These are phyloP conservation scores for Tetrahymena thermophila DNA, from an alignment of 73 alveolate species.

Conservation along the genomic window DNA sequence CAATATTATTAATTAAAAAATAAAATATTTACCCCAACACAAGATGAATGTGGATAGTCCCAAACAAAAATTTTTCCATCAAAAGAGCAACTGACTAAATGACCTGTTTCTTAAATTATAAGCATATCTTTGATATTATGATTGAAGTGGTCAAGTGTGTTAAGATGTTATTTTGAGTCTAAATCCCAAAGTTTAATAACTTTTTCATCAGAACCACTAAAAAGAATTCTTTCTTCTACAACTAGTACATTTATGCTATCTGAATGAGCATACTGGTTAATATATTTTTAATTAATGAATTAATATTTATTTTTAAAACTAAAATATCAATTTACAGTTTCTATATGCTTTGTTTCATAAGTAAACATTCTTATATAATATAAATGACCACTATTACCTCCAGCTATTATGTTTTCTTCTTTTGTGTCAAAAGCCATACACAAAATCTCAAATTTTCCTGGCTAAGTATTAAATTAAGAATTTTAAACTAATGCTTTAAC, in stretches of 20 bases:
- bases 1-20: neutral
- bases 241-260: constrained; percentile 80
- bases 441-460: constrained; percentile 61
- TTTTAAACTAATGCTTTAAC: neutral
- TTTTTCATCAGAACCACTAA: constrained; percentile 82
- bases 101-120: constrained; percentile 67
- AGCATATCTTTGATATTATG: constrained; percentile 48
- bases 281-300: neutral
- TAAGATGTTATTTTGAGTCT: constrained; percentile 38
- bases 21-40: neutral
- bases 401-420: constrained; percentile 62
- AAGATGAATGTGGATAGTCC: constrained; percentile 44
- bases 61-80: constrained; percentile 66
- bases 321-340: constrained; percentile 17
- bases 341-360: constrained; percentile 48
- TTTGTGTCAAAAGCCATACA: constrained; percentile 61
- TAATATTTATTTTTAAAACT: neutral
- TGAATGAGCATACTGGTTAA: constrained; percentile 45
- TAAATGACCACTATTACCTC: constrained; percentile 62
- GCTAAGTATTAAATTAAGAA: neutral
- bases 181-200: constrained; percentile 79
- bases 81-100: constrained; percentile 59
- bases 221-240: constrained; percentile 61
- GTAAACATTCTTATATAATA: constrained; percentile 57
- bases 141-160: constrained; percentile 57